Evolutionary conservation across 257 asterid genomes (phyloP), one percentile per base, ranked within the genome.

Genomic region (Jacaranda copaia): DNA sequence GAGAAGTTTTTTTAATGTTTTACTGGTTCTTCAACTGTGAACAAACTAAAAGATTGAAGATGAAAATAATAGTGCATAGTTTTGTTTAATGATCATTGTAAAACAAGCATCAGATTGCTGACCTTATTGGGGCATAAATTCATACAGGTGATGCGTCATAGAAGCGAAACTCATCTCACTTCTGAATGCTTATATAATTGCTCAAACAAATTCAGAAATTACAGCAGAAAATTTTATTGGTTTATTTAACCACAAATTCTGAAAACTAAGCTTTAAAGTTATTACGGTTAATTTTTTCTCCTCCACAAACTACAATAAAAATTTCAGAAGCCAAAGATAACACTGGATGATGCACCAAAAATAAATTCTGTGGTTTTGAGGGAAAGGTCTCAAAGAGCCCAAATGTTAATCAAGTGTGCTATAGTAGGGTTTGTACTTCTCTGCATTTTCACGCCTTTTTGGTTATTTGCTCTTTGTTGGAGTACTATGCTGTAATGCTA

Each of bases 31-130:
- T 58, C 7, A 39, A 51, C 32, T 25, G 32, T 25, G 32, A 25
- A 25, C 25, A 32, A 42, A 45, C 46, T 64, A 70, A 40, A 67
- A 73, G 52, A 57, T 62, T 58, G 42, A 69, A 56, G 72, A 40
- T 51, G 38, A 40, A 73, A 42, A 9, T 38, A 25, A 0, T 57
- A 36, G 15, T 25, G 64, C 13, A 36, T 15, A 70, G 16, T 9
- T 55, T 16, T 19, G 36, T 60, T 70, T 48, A 58, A 4, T 64
- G 38, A 61, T 72, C 35, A 45, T 66, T 79, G 64, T 79, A 53
- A 49, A 43, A 56, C 9, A 7, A 46, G 18, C 45, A 68, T 58
- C 60, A 68, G 59, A 13, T 38, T 25, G 20, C 51, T 64, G 45
- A 56, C 58, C 55, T 42, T 64, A 35, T 58, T 38, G 60, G 19